Conservation (phyloP, 192 early-diverging fungal species). For the Irineochytrium annulatum region DNA sequence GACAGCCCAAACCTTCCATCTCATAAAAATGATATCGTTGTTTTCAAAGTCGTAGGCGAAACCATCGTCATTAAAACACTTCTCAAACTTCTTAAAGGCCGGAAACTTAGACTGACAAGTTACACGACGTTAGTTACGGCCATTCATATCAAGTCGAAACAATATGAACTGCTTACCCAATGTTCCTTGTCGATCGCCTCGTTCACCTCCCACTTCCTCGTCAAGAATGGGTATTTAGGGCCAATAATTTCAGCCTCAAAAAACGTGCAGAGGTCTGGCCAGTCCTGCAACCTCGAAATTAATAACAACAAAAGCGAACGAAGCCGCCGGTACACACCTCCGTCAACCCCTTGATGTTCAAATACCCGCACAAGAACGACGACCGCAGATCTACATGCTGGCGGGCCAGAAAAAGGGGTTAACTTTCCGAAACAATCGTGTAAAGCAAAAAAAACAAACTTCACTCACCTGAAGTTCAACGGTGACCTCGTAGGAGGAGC, state of each 20-base stretch:
- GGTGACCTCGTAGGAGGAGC: slow-evolving; percentile 59
- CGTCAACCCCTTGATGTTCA: slow-evolving; percentile 79
- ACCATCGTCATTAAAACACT: slow-evolving; percentile 36
- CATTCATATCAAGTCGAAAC: background rate
- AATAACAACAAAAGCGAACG: background rate
- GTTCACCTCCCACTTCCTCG: slow-evolving; percentile 80
- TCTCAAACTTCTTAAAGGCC: slow-evolving; percentile 38
- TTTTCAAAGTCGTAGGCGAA: slow-evolving; percentile 53
- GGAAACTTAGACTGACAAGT: slow-evolving; percentile 37
- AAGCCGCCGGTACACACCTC: slow-evolving; percentile 37
- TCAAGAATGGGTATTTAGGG: slow-evolving; percentile 68
- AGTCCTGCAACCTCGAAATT: slow-evolving; percentile 44
- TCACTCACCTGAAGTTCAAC: slow-evolving; percentile 76
- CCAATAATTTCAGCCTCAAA: slow-evolving; percentile 90
- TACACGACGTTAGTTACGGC: background rate
- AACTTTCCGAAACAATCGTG: background rate
- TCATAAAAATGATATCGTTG: slow-evolving; percentile 77
- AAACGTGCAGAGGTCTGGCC: slow-evolving; percentile 77
- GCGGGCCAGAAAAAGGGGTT: background rate
- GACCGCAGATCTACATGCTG: slow-evolving; percentile 64
- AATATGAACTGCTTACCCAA: slow-evolving; percentile 54
- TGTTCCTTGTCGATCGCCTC: slow-evolving; percentile 69
- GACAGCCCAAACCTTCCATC: slow-evolving; percentile 92
- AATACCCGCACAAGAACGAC: slow-evolving; percentile 73
- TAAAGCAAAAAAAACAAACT: too few species aligned